phyloP scores from a whole-genome alignment of 2,329 filamentous ascomycete species.

The Botrytis hyacinthi region DNA sequence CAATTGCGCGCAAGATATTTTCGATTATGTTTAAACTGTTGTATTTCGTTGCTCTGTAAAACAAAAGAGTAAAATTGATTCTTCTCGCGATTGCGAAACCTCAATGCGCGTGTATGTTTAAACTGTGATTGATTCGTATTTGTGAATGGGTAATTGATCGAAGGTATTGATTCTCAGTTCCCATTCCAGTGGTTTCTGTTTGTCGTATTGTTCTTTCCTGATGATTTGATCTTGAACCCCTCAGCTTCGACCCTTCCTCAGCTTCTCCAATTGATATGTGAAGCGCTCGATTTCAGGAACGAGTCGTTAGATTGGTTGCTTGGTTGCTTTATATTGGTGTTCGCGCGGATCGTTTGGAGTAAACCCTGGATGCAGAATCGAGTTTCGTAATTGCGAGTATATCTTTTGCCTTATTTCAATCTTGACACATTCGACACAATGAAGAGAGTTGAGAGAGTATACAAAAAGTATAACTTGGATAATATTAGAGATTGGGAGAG shows the following conservation, averaged over 20 bases:
- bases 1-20: conserved; percentile 2
- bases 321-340: conserved; percentile 8
- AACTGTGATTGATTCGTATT: not conserved
- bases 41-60: conserved; percentile 11
- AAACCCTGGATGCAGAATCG: not conserved
- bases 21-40: conserved; percentile 9
- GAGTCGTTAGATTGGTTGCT: conserved; percentile 8
- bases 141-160: conserved; percentile 7
- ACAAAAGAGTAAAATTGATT: conserved; percentile 17
- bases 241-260: conserved; percentile 1
- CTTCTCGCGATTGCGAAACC: conserved; percentile 11
- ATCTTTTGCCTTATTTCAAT: not conserved
- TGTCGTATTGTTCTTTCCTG: conserved; percentile 5
- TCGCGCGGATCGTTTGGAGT: conserved; percentile 11
- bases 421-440: not conserved
- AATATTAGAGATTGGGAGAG: not conserved
- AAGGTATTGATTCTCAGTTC: not conserved
- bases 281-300: conserved; percentile 8
- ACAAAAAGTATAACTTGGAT: not conserved
- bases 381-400: conserved; percentile 2
- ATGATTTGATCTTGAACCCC: not conserved
- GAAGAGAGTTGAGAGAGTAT: not conserved
- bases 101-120: conserved; percentile 17
- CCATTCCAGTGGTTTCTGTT: not conserved
- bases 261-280: not conserved